phyloP scores from a whole-genome alignment of 1,139 yeast species.

The Debaryomyces coudertii region DNA sequence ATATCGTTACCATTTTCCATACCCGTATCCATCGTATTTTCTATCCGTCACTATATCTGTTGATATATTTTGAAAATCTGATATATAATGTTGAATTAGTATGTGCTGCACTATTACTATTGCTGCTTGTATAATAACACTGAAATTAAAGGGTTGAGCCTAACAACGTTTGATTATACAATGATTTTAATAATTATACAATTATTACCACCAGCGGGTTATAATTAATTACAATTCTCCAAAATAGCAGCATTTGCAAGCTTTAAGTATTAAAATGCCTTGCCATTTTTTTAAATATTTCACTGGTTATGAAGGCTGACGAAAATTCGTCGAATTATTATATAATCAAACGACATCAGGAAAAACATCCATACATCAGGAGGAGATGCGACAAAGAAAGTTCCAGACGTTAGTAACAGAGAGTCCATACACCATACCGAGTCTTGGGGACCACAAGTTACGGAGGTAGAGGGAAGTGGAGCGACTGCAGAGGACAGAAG shows the following conservation, averaged over 20 bases:
- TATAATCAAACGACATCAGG: background rate
- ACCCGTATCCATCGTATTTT: background rate
- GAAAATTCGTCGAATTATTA: background rate
- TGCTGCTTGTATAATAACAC: conserved; percentile 2
- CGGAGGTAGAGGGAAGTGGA: too few relatives aligned
- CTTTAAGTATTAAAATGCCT: conserved; percentile 3
- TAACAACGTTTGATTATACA: conserved; percentile 1
- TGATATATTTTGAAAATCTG: background rate
- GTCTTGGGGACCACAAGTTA: too few relatives aligned
- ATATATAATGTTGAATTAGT: conserved; percentile 6
- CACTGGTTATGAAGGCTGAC: conserved; percentile 5
- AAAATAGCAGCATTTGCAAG: background rate
- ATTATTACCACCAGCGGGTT: background rate
- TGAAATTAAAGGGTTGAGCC: conserved; percentile 8
- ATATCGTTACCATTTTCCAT: conserved; percentile 12
- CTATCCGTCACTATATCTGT: background rate
- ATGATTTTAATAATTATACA: background rate
- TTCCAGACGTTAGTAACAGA: too few relatives aligned
- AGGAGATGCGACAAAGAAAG: background rate
- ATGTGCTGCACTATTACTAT: background rate
- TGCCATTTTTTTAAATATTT: conserved; percentile 3
- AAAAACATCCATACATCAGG: background rate
- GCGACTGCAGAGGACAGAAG: too few relatives aligned
- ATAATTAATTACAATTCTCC: background rate
- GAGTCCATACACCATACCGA: too few relatives aligned